Base-by-base conservation (phyloP, 257 asterid genomes). In the Haberlea rhodopensis region DNA sequence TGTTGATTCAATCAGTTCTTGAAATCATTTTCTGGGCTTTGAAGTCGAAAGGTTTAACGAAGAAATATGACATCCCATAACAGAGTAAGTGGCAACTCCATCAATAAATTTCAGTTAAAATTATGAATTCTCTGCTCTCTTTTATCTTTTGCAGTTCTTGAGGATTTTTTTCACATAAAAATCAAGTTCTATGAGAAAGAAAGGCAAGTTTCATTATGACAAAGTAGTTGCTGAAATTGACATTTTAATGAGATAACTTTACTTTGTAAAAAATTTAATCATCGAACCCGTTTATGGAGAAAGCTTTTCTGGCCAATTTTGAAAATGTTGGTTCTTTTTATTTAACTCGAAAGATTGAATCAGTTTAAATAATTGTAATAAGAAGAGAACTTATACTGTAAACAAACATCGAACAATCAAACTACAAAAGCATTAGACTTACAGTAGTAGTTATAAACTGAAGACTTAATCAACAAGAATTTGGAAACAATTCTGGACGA, bases 21-120 rank as follows among this genome's bases (percentile, higher is more conserved):
- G n/a, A n/a, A n/a, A n/a, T n/a, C n/a, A n/a, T n/a, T n/a, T n/a
- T n/a, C n/a, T n/a, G n/a, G n/a, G n/a, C n/a, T n/a, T 94, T 94
- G 59, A 97, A 94, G 71, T 48, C 95, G 0, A 78, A 65, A 5
- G 96, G 99, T 37, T 81, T 77, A 37, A 90, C 90, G 27, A 94
- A 87, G 89, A 94, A 87, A 78, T 94, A 87, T 54, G 97, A 94
- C 60, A 83, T 79, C 51, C 99, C 99, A n/a, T 97, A 94, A 71
- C 94, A 90, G 71, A 90, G 99, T 94, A 86, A 1, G 97, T 49
- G 24, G 16, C 29, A 10, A 24, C 19, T 43, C 20, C 64, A 49
- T 53, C 28, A 19, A 68, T 34, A 5, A 1, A 18, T 21, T 8
- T n/a, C 54, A 16, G 20, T 60, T 55, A 49, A 18, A 20, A 3